Percentiles rank a stretch among this genome's conserved stretches.
Conservation (phyloP, 2,329 filamentous ascomycete species). For the Calonectria multiphialidica region DNA sequence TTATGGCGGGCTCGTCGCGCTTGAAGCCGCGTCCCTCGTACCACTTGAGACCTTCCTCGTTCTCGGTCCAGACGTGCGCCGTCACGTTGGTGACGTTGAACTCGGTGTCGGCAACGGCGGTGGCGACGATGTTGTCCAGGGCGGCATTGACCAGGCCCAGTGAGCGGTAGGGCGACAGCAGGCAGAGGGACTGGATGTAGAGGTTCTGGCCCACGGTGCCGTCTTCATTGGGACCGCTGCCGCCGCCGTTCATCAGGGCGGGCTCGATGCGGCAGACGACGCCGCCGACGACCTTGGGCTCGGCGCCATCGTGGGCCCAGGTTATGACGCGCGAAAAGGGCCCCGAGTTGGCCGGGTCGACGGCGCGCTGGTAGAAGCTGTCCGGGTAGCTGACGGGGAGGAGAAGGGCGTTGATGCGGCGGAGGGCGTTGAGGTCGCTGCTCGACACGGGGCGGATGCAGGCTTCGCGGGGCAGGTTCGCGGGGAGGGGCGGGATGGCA, state of each 20-base stretch:
- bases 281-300: slow-evolving; percentile 69
- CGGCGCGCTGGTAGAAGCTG: slow-evolving; percentile 69
- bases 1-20: slow-evolving; percentile 59
- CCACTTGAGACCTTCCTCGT: slow-evolving; percentile 73
- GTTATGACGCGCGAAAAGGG: slow-evolving; percentile 72
- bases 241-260: slow-evolving; percentile 30
- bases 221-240: slow-evolving; percentile 1
- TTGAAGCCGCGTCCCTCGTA: slow-evolving; percentile 70
- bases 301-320: slow-evolving; percentile 60
- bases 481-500: slow-evolving; percentile 46
- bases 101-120: slow-evolving; percentile 49
- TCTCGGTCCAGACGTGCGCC: slow-evolving; percentile 78
- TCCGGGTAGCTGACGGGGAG: slow-evolving; percentile 75
- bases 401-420: slow-evolving; percentile 74
- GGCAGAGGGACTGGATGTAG: slow-evolving; percentile 74
- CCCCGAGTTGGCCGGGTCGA: slow-evolving; percentile 61
- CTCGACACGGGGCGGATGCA: slow-evolving; percentile 63
- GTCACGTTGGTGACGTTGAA: slow-evolving; percentile 62
- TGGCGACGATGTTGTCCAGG: slow-evolving; percentile 63
- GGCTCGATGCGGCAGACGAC: slow-evolving; percentile 72
- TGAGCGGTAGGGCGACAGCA: slow-evolving; percentile 72
- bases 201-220: slow-evolving; percentile 57
- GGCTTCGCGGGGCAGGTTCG: slow-evolving; percentile 60
- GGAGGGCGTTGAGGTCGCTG: slow-evolving; percentile 68
- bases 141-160: slow-evolving; percentile 71